Conservation (phyloP, 495 filamentous ascomycete genomes). For the Daldinia vernicosa region DNA sequence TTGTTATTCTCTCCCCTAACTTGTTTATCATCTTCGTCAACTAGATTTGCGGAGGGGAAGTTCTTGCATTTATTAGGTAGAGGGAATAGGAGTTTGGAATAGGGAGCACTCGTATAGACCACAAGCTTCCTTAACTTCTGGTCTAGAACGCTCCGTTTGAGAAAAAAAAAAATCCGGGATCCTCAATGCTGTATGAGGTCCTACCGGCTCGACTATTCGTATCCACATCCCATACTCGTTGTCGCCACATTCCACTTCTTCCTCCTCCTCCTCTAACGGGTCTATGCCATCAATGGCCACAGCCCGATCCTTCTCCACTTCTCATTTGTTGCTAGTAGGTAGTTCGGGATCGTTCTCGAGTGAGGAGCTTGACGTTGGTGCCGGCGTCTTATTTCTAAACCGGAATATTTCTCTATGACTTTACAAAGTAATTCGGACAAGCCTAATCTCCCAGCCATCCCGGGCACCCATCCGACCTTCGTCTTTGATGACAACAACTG, state of each 20-base stretch:
- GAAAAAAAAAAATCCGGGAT: constrained; percentile 13
- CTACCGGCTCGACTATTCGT: constrained; percentile 20
- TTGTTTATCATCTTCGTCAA: constrained; percentile 9
- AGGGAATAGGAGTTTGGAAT: constrained; percentile 31
- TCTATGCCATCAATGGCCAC: constrained; percentile 40
- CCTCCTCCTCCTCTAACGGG: constrained; percentile 23
- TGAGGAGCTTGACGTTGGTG: constrained; percentile 39
- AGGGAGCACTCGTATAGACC: constrained; percentile 24
- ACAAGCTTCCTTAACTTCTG: constrained; percentile 21
- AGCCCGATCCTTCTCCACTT: constrained; percentile 36
- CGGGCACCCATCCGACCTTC: constrained; percentile 36
- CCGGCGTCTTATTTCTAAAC: constrained; percentile 14
- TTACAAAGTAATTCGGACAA: constrained; percentile 39
- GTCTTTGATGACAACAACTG: constrained; percentile 34
- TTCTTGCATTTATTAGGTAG: constrained; percentile 21
- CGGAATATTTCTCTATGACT: constrained; percentile 47
- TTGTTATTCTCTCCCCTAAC: not conserved
- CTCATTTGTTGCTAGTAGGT: constrained; percentile 40
- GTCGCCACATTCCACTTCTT: constrained; percentile 27
- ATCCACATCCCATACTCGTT: constrained; percentile 28
- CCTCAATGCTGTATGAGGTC: constrained; percentile 31
- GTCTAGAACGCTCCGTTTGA: constrained; percentile 7
- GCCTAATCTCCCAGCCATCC: constrained; percentile 36
- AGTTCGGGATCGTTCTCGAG: constrained; percentile 35
- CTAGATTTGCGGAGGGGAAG: constrained; percentile 25